A percentile compares a stretch with the other conserved stretches of the same genome.
These are phyloP conservation scores for Talaromyces sp. DNA, from an alignment of 2,329 filamentous ascomycete genomes.

Conservation along the genomic window DNA sequence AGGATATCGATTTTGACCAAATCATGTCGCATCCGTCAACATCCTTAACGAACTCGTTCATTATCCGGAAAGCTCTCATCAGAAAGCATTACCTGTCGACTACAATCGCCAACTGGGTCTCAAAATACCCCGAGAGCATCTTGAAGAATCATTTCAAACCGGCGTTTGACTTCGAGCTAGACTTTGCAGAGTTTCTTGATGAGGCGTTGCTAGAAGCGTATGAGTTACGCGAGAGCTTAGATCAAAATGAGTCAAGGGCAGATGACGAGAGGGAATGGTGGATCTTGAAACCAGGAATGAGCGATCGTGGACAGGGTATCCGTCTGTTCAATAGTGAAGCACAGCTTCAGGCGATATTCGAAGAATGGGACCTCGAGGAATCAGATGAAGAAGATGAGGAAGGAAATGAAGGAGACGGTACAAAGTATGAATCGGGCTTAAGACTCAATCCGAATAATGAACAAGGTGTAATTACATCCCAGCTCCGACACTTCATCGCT, in stretches of 20 bases:
- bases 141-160: slow-evolving; percentile 70
- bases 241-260: slow-evolving; percentile 65
- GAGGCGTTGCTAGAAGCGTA: slow-evolving; percentile 88
- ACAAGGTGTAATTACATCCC: slow-evolving; percentile 71
- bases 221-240: slow-evolving; percentile 76
- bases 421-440: slow-evolving; percentile 16
- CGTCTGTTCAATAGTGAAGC: slow-evolving; percentile 80
- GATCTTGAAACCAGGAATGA: slow-evolving; percentile 98
- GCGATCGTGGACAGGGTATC: slow-evolving; percentile 91
- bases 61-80: slow-evolving; percentile 94
- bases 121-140: slow-evolving; percentile 72
- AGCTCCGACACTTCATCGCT: slow-evolving; percentile 91
- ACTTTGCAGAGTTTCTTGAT: slow-evolving; percentile 95
- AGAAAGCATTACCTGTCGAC: slow-evolving; percentile 89
- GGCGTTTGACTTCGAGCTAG: slow-evolving; percentile 84
- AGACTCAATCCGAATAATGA: slow-evolving; percentile 26
- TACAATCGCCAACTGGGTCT: slow-evolving; percentile 79
- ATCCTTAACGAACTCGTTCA: slow-evolving; percentile 78
- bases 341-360: slow-evolving; percentile 82
- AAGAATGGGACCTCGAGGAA: slow-evolving; percentile 75
- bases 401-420: slow-evolving; percentile 38
- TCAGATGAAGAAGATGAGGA: slow-evolving; percentile 50
- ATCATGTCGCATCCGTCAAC: slow-evolving; percentile 60
- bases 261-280: slow-evolving; percentile 73
- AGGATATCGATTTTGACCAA: slow-evolving; percentile 79